A percentile compares a stretch with the other conserved stretches of the same genome.
These are phyloP conservation scores for Prinsepia uniflora DNA, from an alignment of 306 rosid species.

Conservation along the genomic window DNA sequence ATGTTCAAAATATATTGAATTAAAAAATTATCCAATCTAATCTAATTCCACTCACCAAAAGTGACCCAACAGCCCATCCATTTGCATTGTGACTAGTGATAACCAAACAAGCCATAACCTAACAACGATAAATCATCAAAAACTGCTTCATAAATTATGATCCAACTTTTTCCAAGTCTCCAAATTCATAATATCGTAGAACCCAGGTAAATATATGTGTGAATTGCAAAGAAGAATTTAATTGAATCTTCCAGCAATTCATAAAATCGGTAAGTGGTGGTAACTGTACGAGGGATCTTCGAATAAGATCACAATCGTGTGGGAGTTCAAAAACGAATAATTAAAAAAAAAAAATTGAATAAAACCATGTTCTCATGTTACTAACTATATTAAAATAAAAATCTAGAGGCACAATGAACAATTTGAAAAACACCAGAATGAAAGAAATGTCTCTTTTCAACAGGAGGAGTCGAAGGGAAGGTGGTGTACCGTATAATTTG, in stretches of 20 bases:
- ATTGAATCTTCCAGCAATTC: background rate
- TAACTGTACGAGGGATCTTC: background rate
- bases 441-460: conserved; percentile 20
- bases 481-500: conserved; percentile 18
- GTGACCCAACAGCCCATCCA: no score
- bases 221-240: background rate
- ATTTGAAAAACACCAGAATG: conserved; percentile 31
- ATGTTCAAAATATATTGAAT: no score
- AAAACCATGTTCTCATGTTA: conserved; percentile 7
- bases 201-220: background rate
- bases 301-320: background rate
- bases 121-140: no score
- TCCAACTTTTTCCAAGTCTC: background rate
- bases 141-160: no score
- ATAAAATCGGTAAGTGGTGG: background rate
- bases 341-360: background rate
- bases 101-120: no score
- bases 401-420: conserved; percentile 28
- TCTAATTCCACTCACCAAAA: no score
- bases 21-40: no score
- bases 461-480: conserved; percentile 18
- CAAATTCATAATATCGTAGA: background rate
- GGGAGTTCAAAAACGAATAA: background rate
- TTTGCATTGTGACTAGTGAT: no score
- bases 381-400: conserved; percentile 24